Evolutionary conservation across 352 stramenopile genomes (phyloP).

Genomic region (Phytophthora pistaciae): DNA sequence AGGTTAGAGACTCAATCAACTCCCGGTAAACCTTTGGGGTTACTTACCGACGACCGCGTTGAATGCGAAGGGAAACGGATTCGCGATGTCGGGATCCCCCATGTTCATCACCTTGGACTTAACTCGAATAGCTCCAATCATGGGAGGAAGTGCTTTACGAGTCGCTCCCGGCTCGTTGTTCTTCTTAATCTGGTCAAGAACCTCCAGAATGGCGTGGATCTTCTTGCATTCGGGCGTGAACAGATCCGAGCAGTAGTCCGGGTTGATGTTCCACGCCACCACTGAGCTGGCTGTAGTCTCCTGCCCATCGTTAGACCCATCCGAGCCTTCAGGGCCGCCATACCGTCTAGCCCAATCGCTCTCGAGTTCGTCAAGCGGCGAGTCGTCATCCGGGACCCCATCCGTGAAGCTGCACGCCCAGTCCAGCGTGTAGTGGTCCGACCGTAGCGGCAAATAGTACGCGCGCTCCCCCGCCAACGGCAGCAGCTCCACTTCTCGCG

Average conservation of each 20-base stretch:
- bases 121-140: conserved; percentile 61
- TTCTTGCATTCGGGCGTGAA: conserved; percentile 31
- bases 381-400: conserved; percentile 36
- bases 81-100: conserved; percentile 44
- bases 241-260: conserved; percentile 32
- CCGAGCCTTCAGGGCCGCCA: not conserved
- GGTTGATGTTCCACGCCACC: conserved; percentile 31
- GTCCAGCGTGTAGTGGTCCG: conserved; percentile 61
- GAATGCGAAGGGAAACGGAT: conserved; percentile 77
- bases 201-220: conserved; percentile 39
- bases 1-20: not conserved
- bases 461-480: conserved; percentile 52
- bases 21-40: not conserved
- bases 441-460: conserved; percentile 68
- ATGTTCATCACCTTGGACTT: conserved; percentile 69
- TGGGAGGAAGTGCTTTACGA: conserved; percentile 33
- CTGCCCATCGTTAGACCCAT: not conserved
- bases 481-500: conserved; percentile 54
- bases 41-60: conserved; percentile 63
- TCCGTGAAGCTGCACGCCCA: conserved; percentile 47
- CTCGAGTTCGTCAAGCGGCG: conserved; percentile 40
- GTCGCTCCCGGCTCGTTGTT: conserved; percentile 2
- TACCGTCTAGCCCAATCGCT: conserved; percentile 19
- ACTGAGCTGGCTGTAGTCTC: conserved; percentile 1
- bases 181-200: conserved; percentile 21